phyloP scores from a whole-genome alignment of 1,284 basidiomycete genomes.

The Puccinia coronata region DNA sequence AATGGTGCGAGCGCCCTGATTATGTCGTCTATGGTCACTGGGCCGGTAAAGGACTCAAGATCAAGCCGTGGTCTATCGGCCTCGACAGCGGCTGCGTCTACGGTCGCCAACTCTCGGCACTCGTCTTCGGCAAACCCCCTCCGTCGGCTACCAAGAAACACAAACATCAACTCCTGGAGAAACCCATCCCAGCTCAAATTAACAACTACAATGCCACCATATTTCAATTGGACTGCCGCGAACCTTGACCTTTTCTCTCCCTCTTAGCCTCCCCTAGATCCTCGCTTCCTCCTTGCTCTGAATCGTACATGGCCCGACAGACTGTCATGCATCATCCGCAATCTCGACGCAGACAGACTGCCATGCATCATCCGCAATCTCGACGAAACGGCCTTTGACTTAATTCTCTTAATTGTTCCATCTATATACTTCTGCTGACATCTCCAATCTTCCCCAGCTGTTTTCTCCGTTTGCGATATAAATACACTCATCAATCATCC shows the following conservation, averaged over 20 bases:
- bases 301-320: background rate
- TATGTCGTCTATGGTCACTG: slow-evolving; percentile 47
- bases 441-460: too few relatives aligned
- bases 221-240: slow-evolving; percentile 8
- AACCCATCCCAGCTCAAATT: slow-evolving; percentile 2
- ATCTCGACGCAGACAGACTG: too few relatives aligned
- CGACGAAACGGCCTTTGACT: too few relatives aligned
- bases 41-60: slow-evolving; percentile 46
- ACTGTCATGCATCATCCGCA: too few relatives aligned
- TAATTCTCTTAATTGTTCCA: too few relatives aligned
- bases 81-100: slow-evolving; percentile 42
- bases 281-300: too few relatives aligned
- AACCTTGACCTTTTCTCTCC: background rate
- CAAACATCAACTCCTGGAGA: background rate
- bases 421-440: too few relatives aligned
- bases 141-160: slow-evolving; percentile 4
- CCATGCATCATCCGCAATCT: too few relatives aligned
- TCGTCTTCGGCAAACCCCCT: slow-evolving; percentile 30
- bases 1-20: background rate
- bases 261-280: background rate
- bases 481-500: too few relatives aligned
- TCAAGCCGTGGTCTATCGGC: slow-evolving; percentile 38
- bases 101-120: slow-evolving; percentile 24
- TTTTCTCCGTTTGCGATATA: too few relatives aligned
- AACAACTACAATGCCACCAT: slow-evolving; percentile 18